These are phyloP conservation scores for Colletotrichum euphorbiae DNA, from an alignment of 2,329 filamentous ascomycete species.

Conservation along the genomic window DNA sequence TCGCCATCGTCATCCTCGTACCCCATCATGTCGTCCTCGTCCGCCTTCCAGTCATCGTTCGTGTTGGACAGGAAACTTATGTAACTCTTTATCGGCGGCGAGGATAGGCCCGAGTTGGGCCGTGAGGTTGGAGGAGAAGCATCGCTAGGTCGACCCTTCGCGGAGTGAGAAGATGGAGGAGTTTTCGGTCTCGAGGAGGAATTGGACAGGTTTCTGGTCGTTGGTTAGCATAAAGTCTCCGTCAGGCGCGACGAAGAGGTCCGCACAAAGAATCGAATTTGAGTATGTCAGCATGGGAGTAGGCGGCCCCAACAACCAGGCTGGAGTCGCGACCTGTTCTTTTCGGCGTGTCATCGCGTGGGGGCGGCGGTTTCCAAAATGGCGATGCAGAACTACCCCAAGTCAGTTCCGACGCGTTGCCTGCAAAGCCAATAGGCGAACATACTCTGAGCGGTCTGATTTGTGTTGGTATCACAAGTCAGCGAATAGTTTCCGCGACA, in stretches of 20 bases:
- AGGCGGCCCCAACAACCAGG: constrained; percentile 91
- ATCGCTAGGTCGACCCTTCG: constrained; percentile 65
- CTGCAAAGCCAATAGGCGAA: constrained; percentile 45
- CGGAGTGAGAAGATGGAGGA: constrained; percentile 72
- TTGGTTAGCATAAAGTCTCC: constrained; percentile 29
- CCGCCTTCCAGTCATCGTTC: constrained; percentile 83
- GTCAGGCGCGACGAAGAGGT: not conserved
- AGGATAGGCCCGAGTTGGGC: constrained; percentile 64
- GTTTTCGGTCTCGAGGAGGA: constrained; percentile 78
- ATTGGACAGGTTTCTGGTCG: constrained; percentile 67
- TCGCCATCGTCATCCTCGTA: constrained; percentile 90
- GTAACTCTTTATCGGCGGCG: constrained; percentile 79
- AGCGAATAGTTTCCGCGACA: constrained; percentile 30
- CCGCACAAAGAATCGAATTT: constrained; percentile 85
- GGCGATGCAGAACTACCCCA: constrained; percentile 80
- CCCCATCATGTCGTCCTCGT: constrained; percentile 79
- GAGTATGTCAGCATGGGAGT: constrained; percentile 95
- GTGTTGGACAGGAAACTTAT: constrained; percentile 84
- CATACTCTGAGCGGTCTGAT: constrained; percentile 71
- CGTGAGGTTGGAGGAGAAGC: constrained; percentile 67
- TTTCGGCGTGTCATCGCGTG: constrained; percentile 64
- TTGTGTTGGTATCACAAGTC: constrained; percentile 47
- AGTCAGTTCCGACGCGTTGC: constrained; percentile 45
- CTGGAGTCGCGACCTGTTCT: constrained; percentile 70
- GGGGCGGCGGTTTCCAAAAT: constrained; percentile 81